These are phyloP conservation scores for Flaveria robusta DNA, from an alignment of 129 eudicot species.

Conservation along the genomic window DNA sequence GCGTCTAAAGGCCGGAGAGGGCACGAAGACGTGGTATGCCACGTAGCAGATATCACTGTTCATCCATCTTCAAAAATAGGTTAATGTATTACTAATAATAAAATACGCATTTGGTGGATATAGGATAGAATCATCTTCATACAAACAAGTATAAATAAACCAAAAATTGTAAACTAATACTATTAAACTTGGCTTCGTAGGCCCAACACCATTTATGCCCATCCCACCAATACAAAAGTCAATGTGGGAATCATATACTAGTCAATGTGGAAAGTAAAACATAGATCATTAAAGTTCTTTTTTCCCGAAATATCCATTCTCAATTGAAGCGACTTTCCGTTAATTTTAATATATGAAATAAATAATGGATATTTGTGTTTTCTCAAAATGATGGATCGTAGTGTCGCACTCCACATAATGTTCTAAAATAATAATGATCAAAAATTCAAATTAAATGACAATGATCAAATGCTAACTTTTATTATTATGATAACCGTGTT, in stretches of 20 bases:
- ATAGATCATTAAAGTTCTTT: neutral
- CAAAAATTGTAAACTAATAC: too few species aligned
- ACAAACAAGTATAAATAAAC: neutral
- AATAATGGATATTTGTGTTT: neutral
- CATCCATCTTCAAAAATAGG: too few species aligned
- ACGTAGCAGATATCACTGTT: too few species aligned
- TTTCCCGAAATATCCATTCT: neutral
- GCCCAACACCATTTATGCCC: neutral
- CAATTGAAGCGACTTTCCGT: neutral
- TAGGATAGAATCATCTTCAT: too few species aligned
- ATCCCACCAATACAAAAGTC: neutral
- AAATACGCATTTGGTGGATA: too few species aligned
- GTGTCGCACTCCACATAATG: neutral
- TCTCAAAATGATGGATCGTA: neutral
- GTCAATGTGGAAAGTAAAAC: neutral
- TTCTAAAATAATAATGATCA: neutral
- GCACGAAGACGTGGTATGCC: too few species aligned
- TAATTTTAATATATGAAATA: neutral
- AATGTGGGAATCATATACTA: neutral
- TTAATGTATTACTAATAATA: too few species aligned
- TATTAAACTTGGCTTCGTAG: neutral
- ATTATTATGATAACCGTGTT: too few species aligned
- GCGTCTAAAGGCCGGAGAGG: too few species aligned
- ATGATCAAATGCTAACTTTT: too few species aligned
- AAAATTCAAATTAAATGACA: too few species aligned